A percentile compares a stretch with the other conserved stretches of the same genome.
Conservation (phyloP, 1,139 yeast species). For the Suhomyces bokatorum region DNA sequence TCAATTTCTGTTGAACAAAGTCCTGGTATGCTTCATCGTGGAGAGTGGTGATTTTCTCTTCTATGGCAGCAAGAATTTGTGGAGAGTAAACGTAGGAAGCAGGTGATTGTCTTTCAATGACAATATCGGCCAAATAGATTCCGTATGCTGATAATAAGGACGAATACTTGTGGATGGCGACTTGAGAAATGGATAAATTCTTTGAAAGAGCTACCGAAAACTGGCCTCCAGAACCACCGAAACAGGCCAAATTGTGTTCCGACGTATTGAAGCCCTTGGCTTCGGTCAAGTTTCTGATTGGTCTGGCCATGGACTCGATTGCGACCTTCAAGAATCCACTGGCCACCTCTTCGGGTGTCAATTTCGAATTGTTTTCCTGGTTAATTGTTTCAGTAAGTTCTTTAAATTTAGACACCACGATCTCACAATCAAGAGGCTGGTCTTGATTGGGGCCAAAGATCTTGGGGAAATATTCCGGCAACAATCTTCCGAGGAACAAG, state of each 20-base stretch:
- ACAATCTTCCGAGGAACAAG: slow-evolving; percentile 40
- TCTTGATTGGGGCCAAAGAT: slow-evolving; percentile 48
- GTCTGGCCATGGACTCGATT: slow-evolving; percentile 49
- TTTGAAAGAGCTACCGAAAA: slow-evolving; percentile 42
- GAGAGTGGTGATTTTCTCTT: slow-evolving; percentile 27
- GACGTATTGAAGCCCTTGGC: slow-evolving; percentile 43
- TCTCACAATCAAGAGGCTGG: slow-evolving; percentile 37
- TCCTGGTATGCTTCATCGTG: slow-evolving; percentile 32
- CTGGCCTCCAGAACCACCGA: slow-evolving; percentile 53
- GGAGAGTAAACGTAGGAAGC: slow-evolving; percentile 31
- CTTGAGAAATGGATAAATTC: slow-evolving; percentile 39
- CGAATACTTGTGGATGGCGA: slow-evolving; percentile 46
- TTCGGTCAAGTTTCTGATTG: slow-evolving; percentile 46
- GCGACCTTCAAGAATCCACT: slow-evolving; percentile 47
- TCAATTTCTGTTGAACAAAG: slow-evolving; percentile 33
- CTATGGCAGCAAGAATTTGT: slow-evolving; percentile 22
- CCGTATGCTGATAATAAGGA: slow-evolving; percentile 49
- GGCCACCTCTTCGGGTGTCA: slow-evolving; percentile 44
- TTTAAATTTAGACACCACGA: slow-evolving; percentile 30
- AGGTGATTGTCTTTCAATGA: slow-evolving; percentile 67
- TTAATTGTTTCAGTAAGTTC: slow-evolving; percentile 38
- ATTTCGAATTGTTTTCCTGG: slow-evolving; percentile 22
- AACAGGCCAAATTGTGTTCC: slow-evolving; percentile 46
- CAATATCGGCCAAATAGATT: slow-evolving; percentile 45
- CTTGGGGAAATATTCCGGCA: slow-evolving; percentile 44